These are phyloP conservation scores for Fusarium staphyleae DNA, from an alignment of 2,329 filamentous ascomycete species.

Conservation along the genomic window DNA sequence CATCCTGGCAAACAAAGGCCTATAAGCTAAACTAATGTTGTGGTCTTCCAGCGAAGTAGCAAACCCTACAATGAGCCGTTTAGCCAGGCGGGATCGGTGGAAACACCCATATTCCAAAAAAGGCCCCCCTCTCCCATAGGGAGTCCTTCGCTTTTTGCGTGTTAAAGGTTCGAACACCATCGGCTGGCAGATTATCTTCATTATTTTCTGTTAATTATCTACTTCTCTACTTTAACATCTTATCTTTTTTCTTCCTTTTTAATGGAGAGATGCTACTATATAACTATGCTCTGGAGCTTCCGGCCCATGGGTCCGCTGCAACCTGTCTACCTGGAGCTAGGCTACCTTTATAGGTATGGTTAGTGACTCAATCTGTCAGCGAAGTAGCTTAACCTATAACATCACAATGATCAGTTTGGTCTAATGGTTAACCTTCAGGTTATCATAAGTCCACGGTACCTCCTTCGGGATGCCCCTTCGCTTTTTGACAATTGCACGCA, in stretches of 20 bases:
- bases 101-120: background rate
- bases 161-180: background rate
- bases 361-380: background rate
- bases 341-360: no score
- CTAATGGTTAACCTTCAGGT: background rate
- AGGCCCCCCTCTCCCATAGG: background rate
- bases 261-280: no score
- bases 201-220: background rate
- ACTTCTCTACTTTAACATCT: background rate
- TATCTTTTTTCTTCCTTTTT: background rate
- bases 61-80: background rate
- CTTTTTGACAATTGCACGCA: conserved; percentile 11
- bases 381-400: conserved; percentile 2
- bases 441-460: background rate
- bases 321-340: no score
- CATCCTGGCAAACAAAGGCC: background rate
- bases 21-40: background rate
- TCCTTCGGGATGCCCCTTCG: conserved; percentile 15
- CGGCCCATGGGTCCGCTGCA: no score
- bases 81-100: background rate
- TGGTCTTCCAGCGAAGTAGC: conserved; percentile 14
- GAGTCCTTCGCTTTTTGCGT: conserved; percentile 20
- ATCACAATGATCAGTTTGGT: background rate
- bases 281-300: no score
- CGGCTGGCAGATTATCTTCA: background rate